phyloP scores from a whole-genome alignment of 495 filamentous ascomycete species.

The Neohortaea acidophila region DNA sequence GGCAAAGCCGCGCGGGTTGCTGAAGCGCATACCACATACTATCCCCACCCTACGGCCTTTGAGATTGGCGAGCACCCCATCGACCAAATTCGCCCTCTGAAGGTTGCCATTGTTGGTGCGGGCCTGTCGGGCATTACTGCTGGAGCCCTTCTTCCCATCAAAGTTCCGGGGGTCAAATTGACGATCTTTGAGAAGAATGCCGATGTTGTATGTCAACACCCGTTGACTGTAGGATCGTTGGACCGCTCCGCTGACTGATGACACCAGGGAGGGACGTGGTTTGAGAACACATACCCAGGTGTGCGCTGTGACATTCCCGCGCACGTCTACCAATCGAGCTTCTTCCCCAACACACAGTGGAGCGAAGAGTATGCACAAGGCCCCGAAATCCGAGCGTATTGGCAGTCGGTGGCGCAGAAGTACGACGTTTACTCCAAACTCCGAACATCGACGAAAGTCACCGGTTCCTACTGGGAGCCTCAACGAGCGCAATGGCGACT shows the following conservation, averaged over 20 bases:
- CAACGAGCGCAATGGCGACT: slow-evolving; percentile 37
- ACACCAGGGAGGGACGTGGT: slow-evolving; percentile 45
- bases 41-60: neutral
- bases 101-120: slow-evolving; percentile 39
- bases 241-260: slow-evolving; percentile 19
- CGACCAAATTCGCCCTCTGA: neutral
- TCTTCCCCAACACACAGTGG: slow-evolving; percentile 52
- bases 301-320: slow-evolving; percentile 52
- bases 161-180: slow-evolving; percentile 37
- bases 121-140: slow-evolving; percentile 37
- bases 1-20: no score
- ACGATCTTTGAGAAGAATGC: slow-evolving; percentile 42
- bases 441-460: slow-evolving; percentile 35
- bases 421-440: slow-evolving; percentile 45
- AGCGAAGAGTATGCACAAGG: slow-evolving; percentile 48
- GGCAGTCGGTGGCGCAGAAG: slow-evolving; percentile 43
- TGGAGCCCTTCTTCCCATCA: slow-evolving; percentile 34
- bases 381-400: slow-evolving; percentile 50
- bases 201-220: slow-evolving; percentile 34
- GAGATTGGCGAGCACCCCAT: neutral
- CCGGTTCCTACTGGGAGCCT: slow-evolving; percentile 39
- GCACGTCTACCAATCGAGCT: slow-evolving; percentile 54
- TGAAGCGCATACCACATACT: no score
- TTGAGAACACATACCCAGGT: slow-evolving; percentile 44
- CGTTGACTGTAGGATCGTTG: neutral